Evolutionary conservation across 805 yeast genomes (phyloP), one percentile per base, ranked within the genome.

Genomic region (Candida jianshihensis): DNA sequence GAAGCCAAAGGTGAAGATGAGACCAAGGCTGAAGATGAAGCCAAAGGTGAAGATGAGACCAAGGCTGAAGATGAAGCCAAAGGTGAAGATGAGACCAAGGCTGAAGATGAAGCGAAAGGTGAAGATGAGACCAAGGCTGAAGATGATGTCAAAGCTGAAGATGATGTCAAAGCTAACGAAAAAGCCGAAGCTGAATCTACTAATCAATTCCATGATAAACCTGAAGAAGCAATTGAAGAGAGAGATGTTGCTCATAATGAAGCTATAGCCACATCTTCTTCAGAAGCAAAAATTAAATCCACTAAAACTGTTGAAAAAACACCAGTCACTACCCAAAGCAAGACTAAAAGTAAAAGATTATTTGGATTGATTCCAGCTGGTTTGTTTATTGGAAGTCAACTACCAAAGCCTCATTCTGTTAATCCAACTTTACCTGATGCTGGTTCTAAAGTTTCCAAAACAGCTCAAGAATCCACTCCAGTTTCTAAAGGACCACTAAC

Each of bases 401-500:
- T 26, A n/a, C 16, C 36, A 26, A 26, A 28, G 14, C 16, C 35
- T 3, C 19, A 15, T n/a, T 9, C 30, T 28, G 27, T 22, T 5
- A 17, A 22, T n/a, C n/a, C n/a, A n/a, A n/a, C n/a, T n/a, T n/a
- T n/a, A 16, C 21, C 31, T 6, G 13, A 12, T 16, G 8, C 10
- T 14, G 20, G 31, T 18, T 16, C 20, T 19, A 30, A 35, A 28
- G 26, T 36, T 19, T 24, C 26, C 13, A 6, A 24, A 24, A 24
- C 26, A 14, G 19, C 26, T 15, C 16, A 30, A 32, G 26, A 30
- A 35, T 5, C 32, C 19, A 42, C 39, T 30, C 37, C 41, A 40
- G 25, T 19, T 6, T 22, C 24, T 34, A 31, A 30, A 42, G 34
- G 35, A 20, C 43, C 49, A 20, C 32, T 45, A 31, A 43, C 54